Conservation (phyloP, 257 asterid species). For the Nicotiana tabacum region DNA sequence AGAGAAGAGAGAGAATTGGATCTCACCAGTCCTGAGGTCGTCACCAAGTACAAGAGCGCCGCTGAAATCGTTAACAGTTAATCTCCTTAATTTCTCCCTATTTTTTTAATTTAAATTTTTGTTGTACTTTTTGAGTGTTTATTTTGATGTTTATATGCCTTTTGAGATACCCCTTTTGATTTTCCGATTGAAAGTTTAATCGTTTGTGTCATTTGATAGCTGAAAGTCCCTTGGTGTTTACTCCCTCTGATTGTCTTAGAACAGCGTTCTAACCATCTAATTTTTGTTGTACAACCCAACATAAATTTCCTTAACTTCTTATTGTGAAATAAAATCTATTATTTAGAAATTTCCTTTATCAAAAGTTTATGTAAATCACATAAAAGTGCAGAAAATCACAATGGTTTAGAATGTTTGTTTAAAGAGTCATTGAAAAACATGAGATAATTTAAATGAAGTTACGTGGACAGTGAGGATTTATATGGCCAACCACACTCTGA, state of each 20-base stretch:
- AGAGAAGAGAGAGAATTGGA: conserved; percentile 92
- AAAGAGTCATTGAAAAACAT: not conserved
- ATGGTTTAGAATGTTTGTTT: not conserved
- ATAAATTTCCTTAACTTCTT: not conserved
- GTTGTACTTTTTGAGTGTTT: not conserved
- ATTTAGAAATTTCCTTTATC: no score
- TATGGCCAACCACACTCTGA: no score
- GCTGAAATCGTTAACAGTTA: conserved; percentile 88
- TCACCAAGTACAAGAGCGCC: conserved; percentile 88
- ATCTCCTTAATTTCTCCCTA: not conserved
- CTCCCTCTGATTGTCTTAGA: not conserved
- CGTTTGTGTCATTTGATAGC: not conserved
- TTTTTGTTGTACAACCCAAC: not conserved
- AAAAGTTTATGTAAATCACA: not conserved
- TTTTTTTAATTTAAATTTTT: not conserved
- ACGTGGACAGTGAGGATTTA: no score
- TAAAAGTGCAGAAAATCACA: not conserved
- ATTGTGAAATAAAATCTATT: no score
- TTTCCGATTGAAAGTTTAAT: not conserved
- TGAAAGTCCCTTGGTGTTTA: not conserved
- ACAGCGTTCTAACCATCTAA: not conserved
- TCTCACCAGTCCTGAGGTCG: conserved; percentile 83
- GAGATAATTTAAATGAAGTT: no score
- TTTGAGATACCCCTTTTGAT: not conserved
- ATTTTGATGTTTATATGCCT: not conserved